Evolutionary conservation across 129 eudicot species (phyloP).

Genomic region (Centrapalus pauciflorus): DNA sequence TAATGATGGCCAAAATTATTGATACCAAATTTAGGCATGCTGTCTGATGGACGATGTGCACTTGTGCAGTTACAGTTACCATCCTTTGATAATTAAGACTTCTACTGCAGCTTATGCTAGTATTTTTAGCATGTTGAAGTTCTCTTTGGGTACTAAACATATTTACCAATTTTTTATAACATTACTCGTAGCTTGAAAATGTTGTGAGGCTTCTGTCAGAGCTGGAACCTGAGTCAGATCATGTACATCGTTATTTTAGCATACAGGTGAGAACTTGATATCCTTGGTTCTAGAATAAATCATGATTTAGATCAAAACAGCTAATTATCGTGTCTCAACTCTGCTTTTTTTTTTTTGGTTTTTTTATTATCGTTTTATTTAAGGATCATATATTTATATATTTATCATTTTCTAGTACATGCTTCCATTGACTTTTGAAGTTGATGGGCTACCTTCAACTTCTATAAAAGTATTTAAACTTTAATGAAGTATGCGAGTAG

Average conservation of each 20-base stretch:
- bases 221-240: constrained; percentile 93
- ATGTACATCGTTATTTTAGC: constrained; percentile 72
- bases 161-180: not conserved
- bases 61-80: too few species aligned
- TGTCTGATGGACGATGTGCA: too few species aligned
- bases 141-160: not conserved
- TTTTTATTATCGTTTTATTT: not conserved
- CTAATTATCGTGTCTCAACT: not conserved
- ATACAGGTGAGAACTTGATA: constrained; percentile 53
- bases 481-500: too few species aligned
- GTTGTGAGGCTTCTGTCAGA: constrained; percentile 80
- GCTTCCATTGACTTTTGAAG: not conserved
- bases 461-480: too few species aligned
- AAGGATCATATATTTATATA: not conserved
- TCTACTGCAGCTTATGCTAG: too few species aligned
- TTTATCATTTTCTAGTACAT: not conserved
- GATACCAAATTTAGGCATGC: too few species aligned
- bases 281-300: not conserved
- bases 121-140: too few species aligned
- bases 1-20: too few species aligned
- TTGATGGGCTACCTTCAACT: not conserved
- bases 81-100: too few species aligned
- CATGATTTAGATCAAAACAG: too few species aligned
- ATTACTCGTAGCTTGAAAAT: constrained; percentile 75
- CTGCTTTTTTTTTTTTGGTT: not conserved